phyloP scores from a whole-genome alignment of 2,329 filamentous ascomycete species.

The Sodiomyces alkalinus region DNA sequence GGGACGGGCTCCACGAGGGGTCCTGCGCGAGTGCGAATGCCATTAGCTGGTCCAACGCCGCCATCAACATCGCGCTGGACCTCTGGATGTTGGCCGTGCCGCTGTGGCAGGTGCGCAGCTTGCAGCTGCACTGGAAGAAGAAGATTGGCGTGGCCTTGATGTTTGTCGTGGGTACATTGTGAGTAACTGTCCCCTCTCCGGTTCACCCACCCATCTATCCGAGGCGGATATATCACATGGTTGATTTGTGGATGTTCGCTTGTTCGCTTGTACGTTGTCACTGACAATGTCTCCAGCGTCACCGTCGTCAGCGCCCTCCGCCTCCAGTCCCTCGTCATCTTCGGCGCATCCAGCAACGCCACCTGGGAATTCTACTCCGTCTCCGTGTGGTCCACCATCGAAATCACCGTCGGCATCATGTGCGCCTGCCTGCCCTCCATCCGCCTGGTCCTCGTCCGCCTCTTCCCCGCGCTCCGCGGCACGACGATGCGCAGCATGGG shows the following conservation, averaged over 20 bases:
- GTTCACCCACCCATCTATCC: too few relatives aligned
- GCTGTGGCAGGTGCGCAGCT: conserved; percentile 19
- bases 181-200: conserved; percentile 13
- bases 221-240: too few relatives aligned
- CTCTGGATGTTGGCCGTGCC: conserved; percentile 31
- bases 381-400: conserved; percentile 18
- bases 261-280: too few relatives aligned
- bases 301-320: conserved; percentile 15
- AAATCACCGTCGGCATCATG: conserved; percentile 20
- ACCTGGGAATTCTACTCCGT: conserved; percentile 12
- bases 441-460: conserved; percentile 13
- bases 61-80: conserved; percentile 30
- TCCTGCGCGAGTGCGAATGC: conserved; percentile 28
- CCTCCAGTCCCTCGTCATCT: conserved; percentile 12
- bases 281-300: too few relatives aligned
- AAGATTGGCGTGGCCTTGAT: conserved; percentile 26
- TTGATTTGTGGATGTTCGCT: too few relatives aligned
- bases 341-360: conserved; percentile 9
- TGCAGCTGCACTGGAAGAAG: conserved; percentile 26
- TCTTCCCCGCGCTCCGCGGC: conserved; percentile 14
- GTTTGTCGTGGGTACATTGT: conserved; percentile 28
- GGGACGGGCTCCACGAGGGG: conserved; percentile 29
- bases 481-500: conserved; percentile 7
- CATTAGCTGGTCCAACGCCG: conserved; percentile 30
- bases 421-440: conserved; percentile 19